A percentile compares a stretch with the other conserved stretches of the same genome.
Conservation (phyloP, 345 rosid species). For the Draba incana region DNA sequence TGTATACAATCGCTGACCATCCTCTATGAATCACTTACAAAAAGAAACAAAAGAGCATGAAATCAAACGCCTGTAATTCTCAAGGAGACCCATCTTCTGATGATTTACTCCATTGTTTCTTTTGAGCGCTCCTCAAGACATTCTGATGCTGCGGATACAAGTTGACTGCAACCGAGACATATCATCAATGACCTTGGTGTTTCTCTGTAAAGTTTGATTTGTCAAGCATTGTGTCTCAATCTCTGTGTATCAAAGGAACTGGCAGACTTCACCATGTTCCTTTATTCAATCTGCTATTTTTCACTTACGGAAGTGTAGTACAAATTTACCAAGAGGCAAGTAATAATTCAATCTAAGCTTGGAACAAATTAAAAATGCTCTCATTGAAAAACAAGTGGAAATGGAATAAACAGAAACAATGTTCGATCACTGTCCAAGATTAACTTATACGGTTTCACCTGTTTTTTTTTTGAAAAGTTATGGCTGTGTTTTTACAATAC, state of each 20-base stretch:
- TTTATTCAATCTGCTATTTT: background rate
- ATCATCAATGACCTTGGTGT: background rate
- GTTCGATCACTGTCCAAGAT: too few relatives aligned
- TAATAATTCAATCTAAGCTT: background rate
- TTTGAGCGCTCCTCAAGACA: too few relatives aligned
- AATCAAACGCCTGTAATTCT: too few relatives aligned
- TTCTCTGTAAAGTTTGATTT: background rate
- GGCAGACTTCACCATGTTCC: background rate
- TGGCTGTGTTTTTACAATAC: slow-evolving; percentile 11
- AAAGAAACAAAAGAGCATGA: too few relatives aligned
- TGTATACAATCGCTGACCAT: too few relatives aligned
- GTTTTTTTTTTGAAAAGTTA: background rate
- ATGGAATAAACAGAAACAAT: too few relatives aligned
- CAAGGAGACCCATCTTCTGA: too few relatives aligned
- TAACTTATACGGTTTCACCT: background rate
- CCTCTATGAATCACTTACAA: too few relatives aligned
- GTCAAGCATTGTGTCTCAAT: background rate
- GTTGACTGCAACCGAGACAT: background rate
- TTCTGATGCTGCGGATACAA: background rate
- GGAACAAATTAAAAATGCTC: background rate
- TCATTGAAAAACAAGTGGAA: background rate
- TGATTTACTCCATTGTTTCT: too few relatives aligned
- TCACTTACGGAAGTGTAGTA: background rate
- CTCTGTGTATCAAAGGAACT: background rate
- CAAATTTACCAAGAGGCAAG: background rate